Base-by-base conservation (phyloP, 2,329 filamentous ascomycete genomes). In the Salinomyces thailandicus region DNA sequence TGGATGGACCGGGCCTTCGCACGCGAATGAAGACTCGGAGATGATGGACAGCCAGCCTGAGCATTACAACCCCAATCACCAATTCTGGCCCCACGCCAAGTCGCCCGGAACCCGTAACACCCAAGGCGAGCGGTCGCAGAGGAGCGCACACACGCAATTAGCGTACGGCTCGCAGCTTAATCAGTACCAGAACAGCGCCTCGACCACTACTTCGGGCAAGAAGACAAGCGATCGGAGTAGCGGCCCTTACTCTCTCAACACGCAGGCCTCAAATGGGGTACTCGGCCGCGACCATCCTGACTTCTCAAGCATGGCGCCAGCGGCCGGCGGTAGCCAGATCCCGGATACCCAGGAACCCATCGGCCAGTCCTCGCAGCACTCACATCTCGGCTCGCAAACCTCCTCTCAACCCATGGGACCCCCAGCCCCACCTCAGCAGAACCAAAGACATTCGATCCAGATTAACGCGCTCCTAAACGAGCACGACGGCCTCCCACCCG, bases 131-230 rank as follows among this genome's bases (percentile, higher is more conserved):
- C 66, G 77, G 15, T 83, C 81, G 1, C 81, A 83, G 54, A 63
- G 69, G 30, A 81, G 79, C 17, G 69, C 66, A 5, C 69, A 74
- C 47, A 78, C 73, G 2, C 72, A 72, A 15, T 68, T 79, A 62
- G 66, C 68, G 6, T 67, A 68, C 9, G 70, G 72, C 39, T 74
- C 74, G 19, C 69, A 77, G 52, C 63, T 69, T 12, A 64, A 65
- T 15, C 72, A 79, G 72, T 79, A 77, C 40, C 64, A 79, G 36
- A 95, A 96, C 51, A 86, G 93, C 52, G 89, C 86, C 2, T 93
- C 86, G 2, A 93, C 87, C 1, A 94, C 87, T 1, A 78, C 77
- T 15, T 81, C 75, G 3, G 76, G 78, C n/a, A 91, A 93, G 62
- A 78, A 76, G 57, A 87, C 83, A 2, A 85, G 83, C 1, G 77